Conservation (phyloP, 2,329 filamentous ascomycete genomes). For the Rhynchosporium secalis region DNA sequence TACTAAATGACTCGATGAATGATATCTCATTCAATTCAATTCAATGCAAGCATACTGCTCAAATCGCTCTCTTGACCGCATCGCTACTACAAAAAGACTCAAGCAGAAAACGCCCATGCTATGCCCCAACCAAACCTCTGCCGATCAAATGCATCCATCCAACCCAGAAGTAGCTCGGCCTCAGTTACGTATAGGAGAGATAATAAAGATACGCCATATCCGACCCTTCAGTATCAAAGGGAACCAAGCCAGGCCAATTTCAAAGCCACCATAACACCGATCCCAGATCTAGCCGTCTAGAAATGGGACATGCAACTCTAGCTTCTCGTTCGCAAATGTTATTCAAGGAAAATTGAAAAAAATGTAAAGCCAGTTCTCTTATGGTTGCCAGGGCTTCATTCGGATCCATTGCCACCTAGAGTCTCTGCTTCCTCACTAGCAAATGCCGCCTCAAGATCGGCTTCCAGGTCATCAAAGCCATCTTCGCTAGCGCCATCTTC, state of each 20-base stretch:
- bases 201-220: conserved; percentile 8
- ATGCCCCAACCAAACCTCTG: not conserved
- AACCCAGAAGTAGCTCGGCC: conserved; percentile 1
- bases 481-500: conserved; percentile 44
- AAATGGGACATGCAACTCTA: conserved; percentile 16
- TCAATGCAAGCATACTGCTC: not conserved
- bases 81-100: not conserved
- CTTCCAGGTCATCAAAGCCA: conserved; percentile 58
- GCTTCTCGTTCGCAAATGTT: not conserved
- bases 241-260: not conserved
- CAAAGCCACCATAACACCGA: conserved; percentile 7
- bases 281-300: conserved; percentile 16
- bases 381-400: not conserved
- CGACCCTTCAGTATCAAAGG: not conserved
- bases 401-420: conserved; percentile 17
- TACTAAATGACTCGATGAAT: not conserved
- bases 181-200: not conserved
- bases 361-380: conserved; percentile 11
- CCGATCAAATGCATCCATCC: not conserved
- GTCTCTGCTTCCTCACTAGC: conserved; percentile 42
- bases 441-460: conserved; percentile 46
- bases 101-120: conserved; percentile 11
- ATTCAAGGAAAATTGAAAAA: conserved; percentile 16
- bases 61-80: not conserved
- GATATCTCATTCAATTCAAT: not conserved